Percentiles rank a stretch among this genome's conserved stretches.
phyloP scores from a whole-genome alignment of 495 filamentous ascomycete species.

The Hypoxylon rickii region DNA sequence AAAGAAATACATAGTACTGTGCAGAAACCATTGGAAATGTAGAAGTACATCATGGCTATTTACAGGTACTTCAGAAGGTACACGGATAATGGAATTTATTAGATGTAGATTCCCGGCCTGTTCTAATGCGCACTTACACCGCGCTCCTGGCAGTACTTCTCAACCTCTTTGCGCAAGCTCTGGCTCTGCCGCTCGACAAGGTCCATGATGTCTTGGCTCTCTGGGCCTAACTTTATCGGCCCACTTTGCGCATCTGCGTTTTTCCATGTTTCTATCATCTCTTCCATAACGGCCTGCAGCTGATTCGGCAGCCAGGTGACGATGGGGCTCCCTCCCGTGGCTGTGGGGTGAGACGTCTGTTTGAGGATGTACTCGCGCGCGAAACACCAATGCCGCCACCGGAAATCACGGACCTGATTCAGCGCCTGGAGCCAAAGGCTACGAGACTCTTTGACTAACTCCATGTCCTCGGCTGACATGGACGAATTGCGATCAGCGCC shows the following conservation, averaged over 20 bases:
- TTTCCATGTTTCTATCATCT: conserved; percentile 70
- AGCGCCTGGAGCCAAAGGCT: conserved; percentile 70
- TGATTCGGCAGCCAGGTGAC: conserved; percentile 91
- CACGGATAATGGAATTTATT: neutral
- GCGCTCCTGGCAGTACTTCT: conserved; percentile 76
- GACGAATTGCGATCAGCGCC: conserved; percentile 42
- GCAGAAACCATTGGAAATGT: too few species aligned
- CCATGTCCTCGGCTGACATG: conserved; percentile 24
- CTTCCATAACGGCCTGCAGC: conserved; percentile 72
- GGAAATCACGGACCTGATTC: conserved; percentile 86
- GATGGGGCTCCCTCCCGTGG: conserved; percentile 89
- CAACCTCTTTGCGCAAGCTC: conserved; percentile 76
- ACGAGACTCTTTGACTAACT: conserved; percentile 44
- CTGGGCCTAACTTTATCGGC: conserved; percentile 36
- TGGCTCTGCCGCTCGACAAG: conserved; percentile 67
- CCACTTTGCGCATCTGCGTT: conserved; percentile 48
- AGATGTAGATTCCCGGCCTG: neutral
- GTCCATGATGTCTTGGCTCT: conserved; percentile 68
- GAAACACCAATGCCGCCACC: conserved; percentile 94
- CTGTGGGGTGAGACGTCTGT: conserved; percentile 78
- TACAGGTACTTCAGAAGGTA: too few species aligned
- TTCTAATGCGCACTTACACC: conserved; percentile 43
- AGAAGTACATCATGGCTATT: too few species aligned
- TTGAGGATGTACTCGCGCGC: conserved; percentile 93
- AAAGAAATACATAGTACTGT: too few species aligned